Evolutionary conservation across 2,329 filamentous ascomycete genomes (phyloP).

Genomic region (Diplodia corticola): DNA sequence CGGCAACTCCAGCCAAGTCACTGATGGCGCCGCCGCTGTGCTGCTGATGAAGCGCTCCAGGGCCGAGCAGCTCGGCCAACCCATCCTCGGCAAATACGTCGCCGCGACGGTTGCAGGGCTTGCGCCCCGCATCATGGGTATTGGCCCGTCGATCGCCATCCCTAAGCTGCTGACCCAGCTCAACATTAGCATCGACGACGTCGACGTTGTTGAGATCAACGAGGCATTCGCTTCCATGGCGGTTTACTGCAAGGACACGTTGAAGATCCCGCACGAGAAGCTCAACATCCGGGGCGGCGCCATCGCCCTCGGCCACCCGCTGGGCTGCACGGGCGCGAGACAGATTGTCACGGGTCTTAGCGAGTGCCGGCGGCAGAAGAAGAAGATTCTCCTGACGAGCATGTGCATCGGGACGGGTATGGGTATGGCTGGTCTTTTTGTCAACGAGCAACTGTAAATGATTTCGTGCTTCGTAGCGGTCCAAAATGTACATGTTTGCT

Average conservation of each 20-base stretch:
- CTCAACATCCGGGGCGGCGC: slow-evolving; percentile 81
- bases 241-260: slow-evolving; percentile 75
- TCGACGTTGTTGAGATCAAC: slow-evolving; percentile 92
- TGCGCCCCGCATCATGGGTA: slow-evolving; percentile 94
- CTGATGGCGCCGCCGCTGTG: slow-evolving; percentile 87
- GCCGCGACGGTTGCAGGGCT: slow-evolving; percentile 88
- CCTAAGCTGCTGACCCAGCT: slow-evolving; percentile 82
- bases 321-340: slow-evolving; percentile 74
- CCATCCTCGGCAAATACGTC: slow-evolving; percentile 92
- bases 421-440: slow-evolving; percentile 66
- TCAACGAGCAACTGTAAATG: slow-evolving; percentile 57
- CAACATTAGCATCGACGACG: slow-evolving; percentile 75
- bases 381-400: slow-evolving; percentile 87
- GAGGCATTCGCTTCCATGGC: slow-evolving; percentile 98
- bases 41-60: slow-evolving; percentile 93
- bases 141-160: slow-evolving; percentile 71
- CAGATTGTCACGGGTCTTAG: slow-evolving; percentile 89
- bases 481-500: neutral
- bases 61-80: slow-evolving; percentile 81
- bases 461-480: neutral
- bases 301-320: slow-evolving; percentile 78
- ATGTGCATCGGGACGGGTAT: slow-evolving; percentile 78
- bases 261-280: slow-evolving; percentile 71
- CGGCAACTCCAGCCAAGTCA: slow-evolving; percentile 92
- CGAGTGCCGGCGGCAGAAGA: slow-evolving; percentile 79